A percentile compares a stretch with the other conserved stretches of the same genome.
phyloP scores from a whole-genome alignment of 2,329 filamentous ascomycete genomes.

The Penicillium hordei region DNA sequence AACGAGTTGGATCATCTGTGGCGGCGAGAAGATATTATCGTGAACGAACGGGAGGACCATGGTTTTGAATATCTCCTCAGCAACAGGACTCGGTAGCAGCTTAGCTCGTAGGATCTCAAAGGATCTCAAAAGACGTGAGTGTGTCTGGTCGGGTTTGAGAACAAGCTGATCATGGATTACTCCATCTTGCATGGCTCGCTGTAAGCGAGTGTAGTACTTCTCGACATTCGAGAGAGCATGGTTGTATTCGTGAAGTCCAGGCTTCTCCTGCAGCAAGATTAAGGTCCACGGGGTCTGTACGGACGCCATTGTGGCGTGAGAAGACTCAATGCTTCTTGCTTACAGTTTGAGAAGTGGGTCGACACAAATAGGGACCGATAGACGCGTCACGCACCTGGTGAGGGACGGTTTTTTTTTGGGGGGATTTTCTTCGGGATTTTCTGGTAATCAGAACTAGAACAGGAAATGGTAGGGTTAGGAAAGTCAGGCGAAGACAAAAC shows the following conservation, averaged over 20 bases:
- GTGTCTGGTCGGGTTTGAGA: slow-evolving; percentile 6
- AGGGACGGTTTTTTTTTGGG: neutral
- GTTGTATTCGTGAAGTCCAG: slow-evolving; percentile 11
- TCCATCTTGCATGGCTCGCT: slow-evolving; percentile 6
- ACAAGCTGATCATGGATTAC: slow-evolving; percentile 7
- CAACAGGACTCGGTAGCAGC: neutral
- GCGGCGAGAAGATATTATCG: slow-evolving; percentile 2
- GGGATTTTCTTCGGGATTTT: neutral
- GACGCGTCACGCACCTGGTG: neutral
- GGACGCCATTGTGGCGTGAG: slow-evolving; percentile 2
- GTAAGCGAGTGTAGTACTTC: slow-evolving; percentile 9
- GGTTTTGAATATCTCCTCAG: slow-evolving; percentile 10
- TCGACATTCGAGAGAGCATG: slow-evolving; percentile 8
- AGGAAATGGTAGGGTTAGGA: neutral
- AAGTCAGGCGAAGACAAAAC: neutral
- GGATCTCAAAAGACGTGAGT: slow-evolving; percentile 12
- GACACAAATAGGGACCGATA: neutral
- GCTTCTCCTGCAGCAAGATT: slow-evolving; percentile 6
- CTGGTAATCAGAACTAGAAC: neutral
- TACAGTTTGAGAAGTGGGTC: neutral
- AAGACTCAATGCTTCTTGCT: neutral
- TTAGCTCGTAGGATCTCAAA: slow-evolving; percentile 9
- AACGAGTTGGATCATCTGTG: slow-evolving; percentile 8
- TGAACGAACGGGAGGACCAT: slow-evolving; percentile 10
- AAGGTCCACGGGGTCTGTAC: slow-evolving; percentile 2